Evolutionary conservation across 305 asterid genomes (phyloP), one percentile per base, ranked within the genome.

Genomic region (Fraxinus dipetala): DNA sequence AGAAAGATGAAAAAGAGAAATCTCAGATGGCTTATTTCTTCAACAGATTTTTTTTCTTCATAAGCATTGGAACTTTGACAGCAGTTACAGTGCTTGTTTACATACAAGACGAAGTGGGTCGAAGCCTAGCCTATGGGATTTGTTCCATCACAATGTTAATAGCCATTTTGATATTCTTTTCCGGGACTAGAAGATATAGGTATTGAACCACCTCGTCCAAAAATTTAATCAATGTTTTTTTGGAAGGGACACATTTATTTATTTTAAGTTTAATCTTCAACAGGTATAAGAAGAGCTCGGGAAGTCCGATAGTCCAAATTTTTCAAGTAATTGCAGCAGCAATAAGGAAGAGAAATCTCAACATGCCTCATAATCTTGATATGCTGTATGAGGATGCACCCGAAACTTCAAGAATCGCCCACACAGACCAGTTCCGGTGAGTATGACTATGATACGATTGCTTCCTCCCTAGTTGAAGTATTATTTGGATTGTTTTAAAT

Each of bases 61-160:
- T 95, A 80, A 95, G 97, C 86, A 80, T 93, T 2, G 99, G 99
- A 8, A 90, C 99, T 5, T 81, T 93, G 72, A 78, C 88, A 1
- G 99, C 98, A 0, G 99, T 95, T n/a, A 95, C 99, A 0, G 94
- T 95, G 18, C 93, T 95, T 3, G 96, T 95, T 45, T 95, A 95
- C 90, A 56, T 92, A 5, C 94, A 95, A 81, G 99, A 93, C 26
- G 89, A 95, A 72, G 93, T 95, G 0, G 91, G 97, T 2, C 84
- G 97, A 38, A 90, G 93, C 85, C 34, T 85, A 85, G 99, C 87
- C 0, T 95, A 95, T 34, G 97, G 97, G 70, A 91, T 93, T 35
- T 92, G 98, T 32, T 63, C 98, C 0, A 70, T 89, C 0, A 22
- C 95, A 0, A 93, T 95, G 98, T 10, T 88, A 3, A 20, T 88